Base-by-base conservation (phyloP, 2,329 filamentous ascomycete genomes). In the Rhynchosporium agropyri region DNA sequence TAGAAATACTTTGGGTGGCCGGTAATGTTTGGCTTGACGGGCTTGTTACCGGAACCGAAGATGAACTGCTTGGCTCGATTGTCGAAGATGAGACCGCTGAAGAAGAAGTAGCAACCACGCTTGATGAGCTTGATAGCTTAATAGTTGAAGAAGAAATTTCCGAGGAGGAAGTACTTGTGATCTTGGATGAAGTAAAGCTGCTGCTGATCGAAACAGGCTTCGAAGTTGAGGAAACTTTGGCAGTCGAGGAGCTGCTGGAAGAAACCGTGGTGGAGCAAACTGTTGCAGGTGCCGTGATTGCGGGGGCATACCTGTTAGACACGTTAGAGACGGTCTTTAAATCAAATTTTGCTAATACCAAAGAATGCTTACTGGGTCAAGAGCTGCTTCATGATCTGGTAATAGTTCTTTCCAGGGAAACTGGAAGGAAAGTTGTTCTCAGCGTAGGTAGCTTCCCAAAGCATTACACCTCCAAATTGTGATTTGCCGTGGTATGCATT, bases 401-500 rank as follows among this genome's bases (percentile, higher is more conserved):
- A 63, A 13, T 62, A 58, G 28, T 55, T 57, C 48, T 36, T 20
- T 29, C 48, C 45, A 2, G 45, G 38, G 38, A 58, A 60, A 29
- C 33, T 58, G 38, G 51, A 53, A 43, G 67, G 61, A 29, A 54
- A 62, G 29, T 70, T 70, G 46, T 67, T 60, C 15, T 67, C 54
- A 0, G 71, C 68, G 48, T 49, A 57, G 7, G 68, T 71, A 12
- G 71, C 72, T 20, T 75, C 73, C 69, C 71, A 74, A 40, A 75
- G 31, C 73, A 74, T 75, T n/a, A 75, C 65, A 65, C 74, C 74
- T 57, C 72, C 74, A 36, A 75, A 74, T 12, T 69, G 61, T n/a
- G 61, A 12, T 12, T 67, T 55, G 3, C 42, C 38, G 26, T 68
- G 64, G 57, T 68, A 72, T 10, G 60, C 63, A 13, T 55, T 31